Evolutionary conservation across 2,329 filamentous ascomycete species (phyloP), one percentile per base, ranked within the genome.

Genomic region (Bipolaris oryzae): DNA sequence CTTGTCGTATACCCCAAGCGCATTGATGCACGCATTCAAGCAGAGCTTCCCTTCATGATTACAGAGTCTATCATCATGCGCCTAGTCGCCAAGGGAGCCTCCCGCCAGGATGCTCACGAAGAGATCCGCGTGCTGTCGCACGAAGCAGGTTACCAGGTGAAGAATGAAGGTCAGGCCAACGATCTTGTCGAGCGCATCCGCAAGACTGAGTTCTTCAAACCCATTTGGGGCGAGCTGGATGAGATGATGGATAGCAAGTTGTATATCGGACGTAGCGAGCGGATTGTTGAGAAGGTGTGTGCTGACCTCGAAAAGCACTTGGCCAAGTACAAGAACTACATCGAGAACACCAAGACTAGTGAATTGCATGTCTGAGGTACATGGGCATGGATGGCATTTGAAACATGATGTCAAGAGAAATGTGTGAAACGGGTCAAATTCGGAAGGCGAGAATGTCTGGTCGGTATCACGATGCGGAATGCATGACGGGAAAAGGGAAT

Each of bases 1-100:
- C 80, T 91, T 68, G 84, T 96, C 37, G 84, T 96, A 37, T 96
- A 96, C 77, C 90, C 91, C 21, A 81, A 83, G 56, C 87, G 84
- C 60, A 81, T 96, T 43, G 83, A 87, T 65, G 84, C 88, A 53
- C 67, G 66, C 35, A 81, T 95, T 33, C 83, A 87, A 65, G 84
- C 87, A 60, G 90, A 96, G 77, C 84, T 97, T 13, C 93, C 93
- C 1, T 96, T 96, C 78, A 96, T 94, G 89, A 84, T 87, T 7
- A 92, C 88, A 7, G 82, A 84, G 69, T 80, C 68, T 57, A 74
- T 77, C 63, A 77, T 77, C 68, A 77, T 96, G 90, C 87, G 86
- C 64, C 82, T 94, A 53, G 86, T 88, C 25, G 85, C 86, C 54
- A 84, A 87, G 70, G 91, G 90, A 31, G 84, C 81, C 25, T 90